Evolutionary conservation across 2,329 filamentous ascomycete species (phyloP), one percentile per base, ranked within the genome.

Genomic region (Thelonectria rubi): DNA sequence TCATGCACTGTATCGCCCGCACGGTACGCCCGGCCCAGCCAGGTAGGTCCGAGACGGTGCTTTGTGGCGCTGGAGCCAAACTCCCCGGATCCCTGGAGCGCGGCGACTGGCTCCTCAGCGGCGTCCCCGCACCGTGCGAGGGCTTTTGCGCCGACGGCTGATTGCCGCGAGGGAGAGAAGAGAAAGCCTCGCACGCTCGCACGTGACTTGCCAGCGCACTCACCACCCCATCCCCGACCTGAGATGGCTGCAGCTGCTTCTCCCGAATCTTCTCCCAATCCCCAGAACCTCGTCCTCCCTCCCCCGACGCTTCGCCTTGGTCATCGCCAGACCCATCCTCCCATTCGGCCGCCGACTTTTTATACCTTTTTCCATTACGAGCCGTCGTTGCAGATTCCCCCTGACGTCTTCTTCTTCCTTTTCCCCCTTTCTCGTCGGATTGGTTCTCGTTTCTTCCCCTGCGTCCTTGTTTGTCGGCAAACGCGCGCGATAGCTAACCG

Each of bases 181-280:
- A 43, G 17, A 43, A 32, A 37, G 49, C 45, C 37, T 34, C 24
- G 20, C 63, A 65, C 63, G 60, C 26, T 34, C 18, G 17, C 63
- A 65, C 63, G 63, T 65, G 63, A 65, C 63, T 46, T 60, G 55
- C 58, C 62, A 59, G 62, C 59, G 54, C 62, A 65, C 52, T 18
- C 26, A 58, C 51, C 48, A 48, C 64, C 61, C 56, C 69, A 67
- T 67, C 34, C 56, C 54, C 26, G 26, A 49, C 40, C 43, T 47
- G 54, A 53, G 50, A 45, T 56, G 45, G 65, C 68, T 70, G 63
- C 69, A 67, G 60, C 64, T 65, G 65, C 60, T 70, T 69, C 68
- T 68, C 61, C 67, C 64, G 65, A 66, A 55, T 55, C 64, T 68
- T 69, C 66, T 60, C 62, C 66, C 60, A 62, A 57, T 40, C 42